phyloP scores from a whole-genome alignment of 2,329 filamentous ascomycete species.

The Plectosphaerella plurivora region DNA sequence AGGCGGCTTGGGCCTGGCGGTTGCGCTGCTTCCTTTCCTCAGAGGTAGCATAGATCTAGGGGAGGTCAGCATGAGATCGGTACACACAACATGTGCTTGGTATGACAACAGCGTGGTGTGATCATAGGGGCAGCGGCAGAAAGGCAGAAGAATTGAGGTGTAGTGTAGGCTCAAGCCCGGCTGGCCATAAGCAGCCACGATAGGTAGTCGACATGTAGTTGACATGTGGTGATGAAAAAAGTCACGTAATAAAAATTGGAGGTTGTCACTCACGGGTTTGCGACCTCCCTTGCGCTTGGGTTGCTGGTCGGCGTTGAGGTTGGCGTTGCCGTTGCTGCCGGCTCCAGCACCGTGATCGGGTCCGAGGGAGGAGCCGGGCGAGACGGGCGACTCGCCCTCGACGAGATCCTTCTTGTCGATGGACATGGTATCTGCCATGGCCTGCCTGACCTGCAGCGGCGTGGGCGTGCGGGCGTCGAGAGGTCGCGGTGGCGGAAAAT shows the following conservation, averaged over 20 bases:
- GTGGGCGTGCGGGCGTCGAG: neutral
- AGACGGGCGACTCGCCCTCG: conserved; percentile 59
- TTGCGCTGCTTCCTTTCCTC: conserved; percentile 98
- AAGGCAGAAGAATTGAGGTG: neutral
- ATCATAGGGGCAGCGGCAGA: neutral
- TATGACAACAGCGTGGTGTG: neutral
- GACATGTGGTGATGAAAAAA: neutral
- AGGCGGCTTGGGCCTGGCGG: conserved; percentile 93
- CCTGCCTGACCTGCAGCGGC: conserved; percentile 24
- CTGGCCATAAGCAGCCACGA: neutral
- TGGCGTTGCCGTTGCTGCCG: conserved; percentile 23
- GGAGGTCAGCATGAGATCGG: neutral
- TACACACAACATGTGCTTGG: too few relatives aligned
- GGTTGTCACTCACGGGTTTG: conserved; percentile 76
- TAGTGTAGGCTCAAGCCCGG: too few relatives aligned
- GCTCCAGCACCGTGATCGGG: conserved; percentile 30
- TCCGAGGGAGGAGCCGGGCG: conserved; percentile 56
- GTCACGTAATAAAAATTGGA: neutral
- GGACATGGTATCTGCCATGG: conserved; percentile 65
- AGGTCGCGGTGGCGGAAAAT: conserved; percentile 28
- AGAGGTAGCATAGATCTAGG: conserved; percentile 94
- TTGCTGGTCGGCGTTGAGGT: conserved; percentile 49
- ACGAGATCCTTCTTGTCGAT: conserved; percentile 55
- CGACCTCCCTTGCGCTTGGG: conserved; percentile 97
- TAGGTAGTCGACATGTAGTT: neutral